Conservation (phyloP, 164 flowering plant species). For the Stephania cephalantha region DNA sequence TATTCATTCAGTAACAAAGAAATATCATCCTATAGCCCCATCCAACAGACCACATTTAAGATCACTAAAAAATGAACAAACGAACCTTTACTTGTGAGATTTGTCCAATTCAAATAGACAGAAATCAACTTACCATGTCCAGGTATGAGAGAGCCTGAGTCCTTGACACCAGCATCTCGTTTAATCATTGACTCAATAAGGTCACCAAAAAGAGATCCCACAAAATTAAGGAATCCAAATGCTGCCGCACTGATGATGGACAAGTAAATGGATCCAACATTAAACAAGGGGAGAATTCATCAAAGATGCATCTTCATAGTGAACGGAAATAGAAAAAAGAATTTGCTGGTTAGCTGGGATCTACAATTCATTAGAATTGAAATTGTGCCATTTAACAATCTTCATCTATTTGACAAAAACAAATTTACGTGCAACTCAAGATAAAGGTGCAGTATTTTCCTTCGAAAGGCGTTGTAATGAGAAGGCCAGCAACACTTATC, state of each 20-base stretch:
- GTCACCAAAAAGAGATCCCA: slow-evolving; percentile 95
- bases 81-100: not conserved
- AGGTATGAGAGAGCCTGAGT: slow-evolving; percentile 92
- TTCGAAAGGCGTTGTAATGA: too few species aligned
- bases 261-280: not conserved
- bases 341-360: not conserved
- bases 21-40: not conserved
- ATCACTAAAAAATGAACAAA: not conserved
- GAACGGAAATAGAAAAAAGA: not conserved
- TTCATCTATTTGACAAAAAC: too few species aligned
- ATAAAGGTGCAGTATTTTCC: too few species aligned
- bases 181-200: slow-evolving; percentile 95
- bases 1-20: not conserved
- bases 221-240: slow-evolving; percentile 73
- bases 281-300: not conserved
- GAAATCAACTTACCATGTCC: slow-evolving; percentile 75
- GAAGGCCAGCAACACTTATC: too few species aligned
- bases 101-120: not conserved
- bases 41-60: not conserved
- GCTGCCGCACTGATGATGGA: slow-evolving; percentile 53
- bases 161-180: slow-evolving; percentile 98
- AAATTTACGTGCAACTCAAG: too few species aligned
- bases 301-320: not conserved
- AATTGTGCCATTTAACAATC: too few species aligned
- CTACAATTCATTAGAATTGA: too few species aligned